A percentile compares a stretch with the other conserved stretches of the same genome.
Conservation (phyloP, 208 protist genomes). For the Leishmania lainsoni region DNA sequence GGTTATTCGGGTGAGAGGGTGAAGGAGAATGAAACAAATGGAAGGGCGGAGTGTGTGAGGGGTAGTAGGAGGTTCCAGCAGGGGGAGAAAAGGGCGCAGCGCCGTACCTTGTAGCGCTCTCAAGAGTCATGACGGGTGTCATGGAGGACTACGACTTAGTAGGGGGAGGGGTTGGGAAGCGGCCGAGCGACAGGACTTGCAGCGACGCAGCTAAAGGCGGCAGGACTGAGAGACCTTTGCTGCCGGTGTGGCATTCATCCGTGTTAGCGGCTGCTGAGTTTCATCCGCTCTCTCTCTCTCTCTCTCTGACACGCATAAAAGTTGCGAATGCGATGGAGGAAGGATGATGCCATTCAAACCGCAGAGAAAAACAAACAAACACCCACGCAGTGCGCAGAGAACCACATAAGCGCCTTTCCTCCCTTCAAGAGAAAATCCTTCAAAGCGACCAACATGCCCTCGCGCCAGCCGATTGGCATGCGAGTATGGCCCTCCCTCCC, state of each 20-base stretch:
- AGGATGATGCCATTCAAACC: background rate
- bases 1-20: background rate
- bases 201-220: background rate
- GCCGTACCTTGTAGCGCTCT: background rate
- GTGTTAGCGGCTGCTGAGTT: background rate
- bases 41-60: background rate
- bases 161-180: background rate
- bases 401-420: background rate
- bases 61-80: background rate
- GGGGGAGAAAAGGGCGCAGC: background rate
- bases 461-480: too few relatives aligned
- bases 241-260: background rate
- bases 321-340: background rate
- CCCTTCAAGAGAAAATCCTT: too few relatives aligned
- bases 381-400: slow-evolving; percentile 4
- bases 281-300: background rate
- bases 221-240: background rate
- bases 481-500: too few relatives aligned
- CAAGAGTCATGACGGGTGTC: background rate
- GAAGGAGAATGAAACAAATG: background rate
- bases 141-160: too few relatives aligned
- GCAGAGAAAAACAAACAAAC: slow-evolving; percentile 15
- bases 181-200: background rate
- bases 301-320: background rate
- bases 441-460: too few relatives aligned